Evolutionary conservation across 108 stramenopile species (phyloP).

Genomic region (Skeletonema costatum): DNA sequence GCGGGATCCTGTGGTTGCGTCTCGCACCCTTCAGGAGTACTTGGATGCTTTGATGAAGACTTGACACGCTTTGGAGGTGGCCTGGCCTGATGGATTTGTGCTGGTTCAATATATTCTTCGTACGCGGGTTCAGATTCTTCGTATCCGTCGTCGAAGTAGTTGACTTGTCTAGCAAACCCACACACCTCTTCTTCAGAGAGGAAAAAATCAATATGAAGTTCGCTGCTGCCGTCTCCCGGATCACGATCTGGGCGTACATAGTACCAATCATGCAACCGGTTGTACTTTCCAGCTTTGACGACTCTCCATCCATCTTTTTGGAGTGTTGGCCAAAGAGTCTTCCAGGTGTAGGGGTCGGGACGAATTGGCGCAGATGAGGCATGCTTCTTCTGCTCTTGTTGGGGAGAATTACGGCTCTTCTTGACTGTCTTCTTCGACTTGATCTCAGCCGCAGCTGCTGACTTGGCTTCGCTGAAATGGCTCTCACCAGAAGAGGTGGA

Average conservation of each 20-base stretch:
- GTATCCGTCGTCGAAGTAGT: not conserved
- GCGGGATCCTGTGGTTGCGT: slow-evolving; percentile 44
- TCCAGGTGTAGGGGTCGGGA: slow-evolving; percentile 13
- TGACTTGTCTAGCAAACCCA: slow-evolving; percentile 1
- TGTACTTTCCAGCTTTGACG: slow-evolving; percentile 20
- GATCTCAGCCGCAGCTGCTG: not conserved
- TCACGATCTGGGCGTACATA: slow-evolving; percentile 29
- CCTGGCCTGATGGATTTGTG: not conserved
- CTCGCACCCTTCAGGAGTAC: slow-evolving; percentile 25
- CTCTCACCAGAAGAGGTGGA: not conserved
- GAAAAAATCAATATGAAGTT: slow-evolving; percentile 34
- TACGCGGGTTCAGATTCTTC: not conserved
- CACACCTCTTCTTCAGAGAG: slow-evolving; percentile 31
- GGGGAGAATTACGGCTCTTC: not conserved
- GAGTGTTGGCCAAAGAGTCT: slow-evolving; percentile 18
- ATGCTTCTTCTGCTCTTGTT: not conserved
- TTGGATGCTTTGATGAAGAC: not conserved
- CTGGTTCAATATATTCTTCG: slow-evolving; percentile 2
- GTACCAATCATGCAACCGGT: slow-evolving; percentile 45
- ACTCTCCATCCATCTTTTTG: slow-evolving; percentile 32
- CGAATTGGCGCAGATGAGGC: not conserved
- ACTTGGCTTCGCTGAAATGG: not conserved
- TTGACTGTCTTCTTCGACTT: not conserved
- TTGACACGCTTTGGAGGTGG: not conserved
- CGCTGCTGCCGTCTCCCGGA: slow-evolving; percentile 21